Percentiles rank a stretch among this genome's conserved stretches.
Conservation (phyloP, 495 filamentous ascomycete species). For the Gamarada debralockiae region DNA sequence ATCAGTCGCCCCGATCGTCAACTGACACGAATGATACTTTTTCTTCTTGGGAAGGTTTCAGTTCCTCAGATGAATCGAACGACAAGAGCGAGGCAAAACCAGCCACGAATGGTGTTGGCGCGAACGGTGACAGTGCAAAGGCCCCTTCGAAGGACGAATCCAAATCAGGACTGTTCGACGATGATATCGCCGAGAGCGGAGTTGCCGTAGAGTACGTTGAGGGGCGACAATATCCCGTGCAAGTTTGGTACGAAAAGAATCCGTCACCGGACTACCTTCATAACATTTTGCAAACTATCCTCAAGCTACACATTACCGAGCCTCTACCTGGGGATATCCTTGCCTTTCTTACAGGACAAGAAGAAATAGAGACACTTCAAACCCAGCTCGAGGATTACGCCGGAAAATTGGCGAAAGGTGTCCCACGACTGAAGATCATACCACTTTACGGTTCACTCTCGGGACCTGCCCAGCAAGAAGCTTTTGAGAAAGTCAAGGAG, state of each 20-base stretch:
- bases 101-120: background rate
- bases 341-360: constrained; percentile 90
- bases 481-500: constrained; percentile 73
- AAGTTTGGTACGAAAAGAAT: constrained; percentile 68
- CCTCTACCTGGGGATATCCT: constrained; percentile 90
- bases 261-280: constrained; percentile 84
- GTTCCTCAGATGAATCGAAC: constrained; percentile 1
- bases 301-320: constrained; percentile 83
- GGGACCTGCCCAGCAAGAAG: constrained; percentile 73
- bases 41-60: constrained; percentile 18
- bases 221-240: constrained; percentile 85
- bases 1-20: constrained; percentile 1
- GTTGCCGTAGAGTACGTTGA: constrained; percentile 67
- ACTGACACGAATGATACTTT: constrained; percentile 6
- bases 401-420: constrained; percentile 57
- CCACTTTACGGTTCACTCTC: constrained; percentile 49
- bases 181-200: constrained; percentile 7
- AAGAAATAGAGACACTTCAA: constrained; percentile 82
- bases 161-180: background rate
- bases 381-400: constrained; percentile 78
- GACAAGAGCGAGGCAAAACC: background rate
- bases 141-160: background rate
- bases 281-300: constrained; percentile 74
- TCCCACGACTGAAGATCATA: constrained; percentile 63
- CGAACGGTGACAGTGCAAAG: background rate